Percentiles rank a stretch among this genome's conserved stretches.
phyloP scores from a whole-genome alignment of 176 grass and related monocot species.

The Zoysia pacifica region DNA sequence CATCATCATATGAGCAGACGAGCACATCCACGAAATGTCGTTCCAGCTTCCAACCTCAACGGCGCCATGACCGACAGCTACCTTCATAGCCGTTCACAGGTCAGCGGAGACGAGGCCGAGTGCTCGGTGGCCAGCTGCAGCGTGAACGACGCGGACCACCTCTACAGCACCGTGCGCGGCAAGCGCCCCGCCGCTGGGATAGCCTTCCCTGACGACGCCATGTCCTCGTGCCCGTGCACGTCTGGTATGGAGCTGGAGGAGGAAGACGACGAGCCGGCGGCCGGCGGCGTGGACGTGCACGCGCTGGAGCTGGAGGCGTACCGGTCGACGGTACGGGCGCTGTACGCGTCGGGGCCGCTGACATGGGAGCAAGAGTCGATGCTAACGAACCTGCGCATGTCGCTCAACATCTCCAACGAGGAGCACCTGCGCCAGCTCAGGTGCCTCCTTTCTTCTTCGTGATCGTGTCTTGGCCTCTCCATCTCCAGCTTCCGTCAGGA shows the following conservation, averaged over 20 bases:
- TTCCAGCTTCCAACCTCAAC: slow-evolving; percentile 8
- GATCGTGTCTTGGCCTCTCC: neutral
- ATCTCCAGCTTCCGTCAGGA: neutral
- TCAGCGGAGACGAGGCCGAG: slow-evolving; percentile 46
- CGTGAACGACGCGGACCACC: slow-evolving; percentile 19
- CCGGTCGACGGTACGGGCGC: slow-evolving; percentile 59
- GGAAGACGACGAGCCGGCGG: neutral
- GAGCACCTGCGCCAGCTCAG: slow-evolving; percentile 70
- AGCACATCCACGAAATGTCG: neutral
- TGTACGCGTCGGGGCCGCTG: slow-evolving; percentile 68
- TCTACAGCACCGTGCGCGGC: neutral
- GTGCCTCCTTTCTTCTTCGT: slow-evolving; percentile 50
- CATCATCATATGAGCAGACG: slow-evolving; percentile 17
- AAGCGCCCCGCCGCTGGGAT: neutral
- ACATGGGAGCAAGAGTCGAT: slow-evolving; percentile 83
- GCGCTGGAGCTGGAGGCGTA: slow-evolving; percentile 70
- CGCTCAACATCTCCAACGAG: slow-evolving; percentile 76
- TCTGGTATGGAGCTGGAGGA: slow-evolving; percentile 16
- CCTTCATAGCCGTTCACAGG: slow-evolving; percentile 24
- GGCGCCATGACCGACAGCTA: neutral
- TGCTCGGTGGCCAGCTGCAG: slow-evolving; percentile 83
- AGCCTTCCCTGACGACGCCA: slow-evolving; percentile 41
- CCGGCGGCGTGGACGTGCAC: slow-evolving; percentile 34
- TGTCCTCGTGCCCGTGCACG: slow-evolving; percentile 49
- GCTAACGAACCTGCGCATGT: slow-evolving; percentile 79